These are phyloP conservation scores for Lachancea waltii DNA, from an alignment of 805 yeast species.

Conservation along the genomic window DNA sequence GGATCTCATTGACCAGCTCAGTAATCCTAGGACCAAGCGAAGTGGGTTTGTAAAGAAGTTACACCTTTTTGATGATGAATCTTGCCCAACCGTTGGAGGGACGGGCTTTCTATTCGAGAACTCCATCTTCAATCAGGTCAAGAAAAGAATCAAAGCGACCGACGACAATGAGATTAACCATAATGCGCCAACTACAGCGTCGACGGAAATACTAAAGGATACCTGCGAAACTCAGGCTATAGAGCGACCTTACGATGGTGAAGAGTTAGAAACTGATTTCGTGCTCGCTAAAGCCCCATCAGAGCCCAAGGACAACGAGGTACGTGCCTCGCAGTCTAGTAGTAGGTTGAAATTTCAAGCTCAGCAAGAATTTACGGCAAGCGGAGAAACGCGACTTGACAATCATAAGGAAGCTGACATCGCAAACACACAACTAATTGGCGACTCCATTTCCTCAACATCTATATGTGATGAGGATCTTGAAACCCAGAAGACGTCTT, in stretches of 20 bases:
- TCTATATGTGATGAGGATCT: too few species aligned
- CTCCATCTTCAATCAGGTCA: slow-evolving; percentile 16
- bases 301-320: too few species aligned
- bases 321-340: too few species aligned
- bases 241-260: slow-evolving; percentile 23
- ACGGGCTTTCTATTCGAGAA: slow-evolving; percentile 24
- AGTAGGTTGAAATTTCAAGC: too few species aligned
- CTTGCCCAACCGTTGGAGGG: slow-evolving; percentile 12
- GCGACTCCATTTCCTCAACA: too few species aligned
- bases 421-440: too few species aligned
- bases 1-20: slow-evolving; percentile 23
- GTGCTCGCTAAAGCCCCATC: not conserved
- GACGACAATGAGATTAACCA: not conserved
- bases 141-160: slow-evolving; percentile 18
- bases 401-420: too few species aligned
- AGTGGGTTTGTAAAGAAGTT: slow-evolving; percentile 22
- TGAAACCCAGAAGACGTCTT: too few species aligned
- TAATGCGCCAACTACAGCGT: not conserved
- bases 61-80: slow-evolving; percentile 7
- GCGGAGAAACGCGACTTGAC: too few species aligned
- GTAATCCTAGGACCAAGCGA: slow-evolving; percentile 10
- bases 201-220: not conserved
- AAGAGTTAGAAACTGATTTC: slow-evolving; percentile 9
- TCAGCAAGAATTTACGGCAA: too few species aligned
- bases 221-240: slow-evolving; percentile 11